Conservation (phyloP, 2,329 filamentous ascomycete genomes). For the Colletotrichum cordylinicola region DNA sequence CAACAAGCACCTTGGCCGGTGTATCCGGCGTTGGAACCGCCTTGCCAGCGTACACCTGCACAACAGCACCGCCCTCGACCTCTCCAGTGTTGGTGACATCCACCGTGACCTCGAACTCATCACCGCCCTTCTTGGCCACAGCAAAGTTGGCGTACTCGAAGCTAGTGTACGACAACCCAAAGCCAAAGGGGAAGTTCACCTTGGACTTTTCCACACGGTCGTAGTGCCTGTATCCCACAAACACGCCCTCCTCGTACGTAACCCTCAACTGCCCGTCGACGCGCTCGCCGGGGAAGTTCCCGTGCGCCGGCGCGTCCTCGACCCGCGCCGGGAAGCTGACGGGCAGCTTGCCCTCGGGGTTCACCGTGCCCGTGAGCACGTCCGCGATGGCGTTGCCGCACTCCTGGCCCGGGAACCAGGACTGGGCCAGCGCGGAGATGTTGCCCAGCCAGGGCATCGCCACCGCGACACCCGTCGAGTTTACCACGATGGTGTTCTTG, state of each 20-base stretch:
- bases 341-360: conserved; percentile 69
- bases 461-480: conserved; percentile 70
- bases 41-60: conserved; percentile 57
- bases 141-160: conserved; percentile 59
- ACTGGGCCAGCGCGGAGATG: conserved; percentile 66
- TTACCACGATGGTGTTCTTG: conserved; percentile 67
- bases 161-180: conserved; percentile 68
- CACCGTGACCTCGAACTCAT: conserved; percentile 50
- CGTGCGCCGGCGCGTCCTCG: conserved; percentile 69
- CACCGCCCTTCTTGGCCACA: conserved; percentile 39
- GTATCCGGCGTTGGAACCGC: not conserved
- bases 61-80: conserved; percentile 55
- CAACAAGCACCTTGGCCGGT: conserved; percentile 34
- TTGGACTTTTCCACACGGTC: conserved; percentile 63
- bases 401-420: conserved; percentile 76
- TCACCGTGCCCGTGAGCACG: conserved; percentile 68
- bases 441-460: conserved; percentile 61
- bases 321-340: conserved; percentile 65
- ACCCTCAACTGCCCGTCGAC: conserved; percentile 56
- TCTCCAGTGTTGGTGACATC: conserved; percentile 64
- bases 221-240: conserved; percentile 72
- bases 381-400: conserved; percentile 72
- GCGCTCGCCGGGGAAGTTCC: conserved; percentile 62
- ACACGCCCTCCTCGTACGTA: conserved; percentile 73
- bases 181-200: conserved; percentile 70